Conservation (phyloP, 2,329 filamentous ascomycete species). For the Exophiala sp. region DNA sequence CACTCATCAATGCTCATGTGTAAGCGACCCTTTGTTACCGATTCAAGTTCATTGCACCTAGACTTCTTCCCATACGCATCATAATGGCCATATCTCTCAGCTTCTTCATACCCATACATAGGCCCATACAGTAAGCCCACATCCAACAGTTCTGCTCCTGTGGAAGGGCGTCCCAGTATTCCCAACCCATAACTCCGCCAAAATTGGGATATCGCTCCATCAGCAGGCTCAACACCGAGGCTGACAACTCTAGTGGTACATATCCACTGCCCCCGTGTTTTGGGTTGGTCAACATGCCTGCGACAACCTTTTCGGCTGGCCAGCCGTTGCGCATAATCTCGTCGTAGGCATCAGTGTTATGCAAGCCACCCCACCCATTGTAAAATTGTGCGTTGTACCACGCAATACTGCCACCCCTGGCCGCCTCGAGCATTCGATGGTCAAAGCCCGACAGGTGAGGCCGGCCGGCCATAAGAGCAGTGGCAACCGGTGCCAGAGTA, state of each 20-base stretch:
- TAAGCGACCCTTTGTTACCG: conserved; percentile 1
- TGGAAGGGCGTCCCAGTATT: conserved; percentile 80
- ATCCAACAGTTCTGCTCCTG: conserved; percentile 61
- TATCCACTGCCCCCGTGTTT: conserved; percentile 61
- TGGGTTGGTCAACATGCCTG: conserved; percentile 75
- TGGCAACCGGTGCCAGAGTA: conserved; percentile 74
- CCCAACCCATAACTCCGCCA: conserved; percentile 90
- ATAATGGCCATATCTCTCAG: conserved; percentile 34
- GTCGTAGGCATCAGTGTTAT: conserved; percentile 43
- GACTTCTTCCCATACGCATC: conserved; percentile 31
- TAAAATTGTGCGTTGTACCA: conserved; percentile 96
- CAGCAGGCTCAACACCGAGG: conserved; percentile 52
- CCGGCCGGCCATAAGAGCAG: conserved; percentile 58
- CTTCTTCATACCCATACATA: conserved; percentile 41
- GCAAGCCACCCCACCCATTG: conserved; percentile 73
- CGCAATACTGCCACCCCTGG: conserved; percentile 59
- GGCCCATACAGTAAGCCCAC: conserved; percentile 67
- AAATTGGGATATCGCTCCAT: conserved; percentile 60
- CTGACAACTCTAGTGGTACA: conserved; percentile 55
- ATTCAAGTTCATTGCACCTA: conserved; percentile 23
- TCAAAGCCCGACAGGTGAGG: conserved; percentile 70
- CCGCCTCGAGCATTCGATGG: conserved; percentile 67
- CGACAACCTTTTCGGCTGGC: conserved; percentile 65
- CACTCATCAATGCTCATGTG: too few species aligned
- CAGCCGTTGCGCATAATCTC: conserved; percentile 54